These are phyloP conservation scores for Penicillium thymicola DNA, from an alignment of 2,329 filamentous ascomycete genomes.

Conservation along the genomic window DNA sequence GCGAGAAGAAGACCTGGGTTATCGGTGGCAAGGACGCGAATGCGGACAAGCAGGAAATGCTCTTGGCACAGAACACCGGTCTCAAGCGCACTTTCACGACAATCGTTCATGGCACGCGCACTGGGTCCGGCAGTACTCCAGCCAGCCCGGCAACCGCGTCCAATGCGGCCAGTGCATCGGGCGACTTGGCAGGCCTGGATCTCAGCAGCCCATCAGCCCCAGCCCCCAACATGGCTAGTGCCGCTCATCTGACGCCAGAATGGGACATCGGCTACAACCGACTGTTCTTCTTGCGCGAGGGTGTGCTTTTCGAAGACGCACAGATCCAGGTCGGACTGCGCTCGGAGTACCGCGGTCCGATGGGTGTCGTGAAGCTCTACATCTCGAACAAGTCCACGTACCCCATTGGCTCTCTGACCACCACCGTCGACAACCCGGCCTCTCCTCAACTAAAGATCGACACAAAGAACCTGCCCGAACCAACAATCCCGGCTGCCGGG, in stretches of 20 bases:
- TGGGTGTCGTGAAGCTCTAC: slow-evolving; percentile 93
- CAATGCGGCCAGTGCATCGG: slow-evolving; percentile 45
- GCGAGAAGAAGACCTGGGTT: slow-evolving; percentile 95
- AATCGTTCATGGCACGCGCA: slow-evolving; percentile 44
- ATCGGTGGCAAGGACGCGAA: slow-evolving; percentile 97
- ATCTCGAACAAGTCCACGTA: slow-evolving; percentile 91
- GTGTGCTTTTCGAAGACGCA: slow-evolving; percentile 89
- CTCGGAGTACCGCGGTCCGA: slow-evolving; percentile 91
- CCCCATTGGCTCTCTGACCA: slow-evolving; percentile 85
- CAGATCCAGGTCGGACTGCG: slow-evolving; percentile 90
- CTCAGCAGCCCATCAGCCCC: slow-evolving; percentile 62
- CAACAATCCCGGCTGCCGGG: slow-evolving; percentile 66
- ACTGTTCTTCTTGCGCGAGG: slow-evolving; percentile 74
- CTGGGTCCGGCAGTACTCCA: slow-evolving; percentile 35
- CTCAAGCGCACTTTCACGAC: slow-evolving; percentile 80
- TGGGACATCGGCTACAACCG: slow-evolving; percentile 90
- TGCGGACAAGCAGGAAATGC: slow-evolving; percentile 72
- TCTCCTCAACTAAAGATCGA: slow-evolving; percentile 74
- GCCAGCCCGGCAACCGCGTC: slow-evolving; percentile 43
- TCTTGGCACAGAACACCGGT: slow-evolving; percentile 73
- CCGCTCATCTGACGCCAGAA: slow-evolving; percentile 86
- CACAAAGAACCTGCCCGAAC: slow-evolving; percentile 83
- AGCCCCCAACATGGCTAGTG: slow-evolving; percentile 81
- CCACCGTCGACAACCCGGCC: slow-evolving; percentile 73
- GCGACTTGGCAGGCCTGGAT: slow-evolving; percentile 79